These are phyloP conservation scores for Simmondsia chinensis DNA, from an alignment of 148 eudicot genomes.

Conservation along the genomic window DNA sequence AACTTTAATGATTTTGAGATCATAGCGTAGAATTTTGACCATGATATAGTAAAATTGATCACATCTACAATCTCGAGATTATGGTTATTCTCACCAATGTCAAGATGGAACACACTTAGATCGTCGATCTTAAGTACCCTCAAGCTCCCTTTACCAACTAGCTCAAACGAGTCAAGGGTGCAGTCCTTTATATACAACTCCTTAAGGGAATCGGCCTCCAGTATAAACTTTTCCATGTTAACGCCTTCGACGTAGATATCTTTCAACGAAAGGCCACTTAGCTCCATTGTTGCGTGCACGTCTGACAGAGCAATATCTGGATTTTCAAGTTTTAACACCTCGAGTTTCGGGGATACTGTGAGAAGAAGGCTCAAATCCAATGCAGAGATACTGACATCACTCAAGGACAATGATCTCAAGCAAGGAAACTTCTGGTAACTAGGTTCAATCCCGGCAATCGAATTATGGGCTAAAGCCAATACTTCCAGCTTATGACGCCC, in stretches of 20 bases:
- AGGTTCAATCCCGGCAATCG: constrained; percentile 74
- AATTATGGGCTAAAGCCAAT: constrained; percentile 57
- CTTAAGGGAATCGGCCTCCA: constrained; percentile 81
- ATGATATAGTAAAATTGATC: constrained; percentile 52
- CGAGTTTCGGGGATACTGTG: constrained; percentile 67
- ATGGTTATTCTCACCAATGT: constrained; percentile 47
- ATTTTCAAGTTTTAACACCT: constrained; percentile 40
- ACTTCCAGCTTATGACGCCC: constrained; percentile 72
- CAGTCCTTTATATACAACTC: constrained; percentile 70
- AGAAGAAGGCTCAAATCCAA: constrained; percentile 74
- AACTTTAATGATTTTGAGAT: constrained; percentile 40
- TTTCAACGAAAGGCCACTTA: constrained; percentile 57
- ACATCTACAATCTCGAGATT: constrained; percentile 50
- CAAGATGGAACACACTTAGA: constrained; percentile 51
- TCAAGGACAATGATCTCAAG: constrained; percentile 62
- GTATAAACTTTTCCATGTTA: constrained; percentile 72
- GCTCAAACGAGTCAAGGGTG: constrained; percentile 47
- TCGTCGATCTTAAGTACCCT: constrained; percentile 45
- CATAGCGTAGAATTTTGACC: constrained; percentile 48
- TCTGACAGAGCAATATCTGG: constrained; percentile 76
- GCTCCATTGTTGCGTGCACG: constrained; percentile 55
- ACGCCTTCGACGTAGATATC: constrained; percentile 63
- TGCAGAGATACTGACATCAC: constrained; percentile 69
- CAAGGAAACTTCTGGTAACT: constrained; percentile 71
- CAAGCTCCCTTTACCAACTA: constrained; percentile 41